Conservation (phyloP, 2,329 filamentous ascomycete species). For the Stagonosporopsis cucurbitacearum region DNA sequence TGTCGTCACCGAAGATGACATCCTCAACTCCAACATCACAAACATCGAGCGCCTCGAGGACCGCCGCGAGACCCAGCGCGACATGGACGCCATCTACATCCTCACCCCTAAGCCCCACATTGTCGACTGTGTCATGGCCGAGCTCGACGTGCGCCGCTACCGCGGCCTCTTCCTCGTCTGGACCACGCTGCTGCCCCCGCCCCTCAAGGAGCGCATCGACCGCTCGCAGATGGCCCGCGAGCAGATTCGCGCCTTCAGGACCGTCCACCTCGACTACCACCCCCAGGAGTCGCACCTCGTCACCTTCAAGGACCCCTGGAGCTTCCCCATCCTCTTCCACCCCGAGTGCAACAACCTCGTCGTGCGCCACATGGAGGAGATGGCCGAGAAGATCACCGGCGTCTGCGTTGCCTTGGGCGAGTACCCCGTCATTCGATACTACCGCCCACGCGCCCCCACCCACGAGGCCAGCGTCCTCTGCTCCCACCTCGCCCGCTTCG, state of each 20-base stretch:
- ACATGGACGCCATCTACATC: constrained; percentile 95
- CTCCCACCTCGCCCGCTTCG: constrained; percentile 85
- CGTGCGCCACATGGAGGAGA: constrained; percentile 77
- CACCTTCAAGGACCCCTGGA: constrained; percentile 93
- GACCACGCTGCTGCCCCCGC: constrained; percentile 77
- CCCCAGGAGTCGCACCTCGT: constrained; percentile 90
- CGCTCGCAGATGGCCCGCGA: constrained; percentile 71
- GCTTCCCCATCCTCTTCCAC: constrained; percentile 91
- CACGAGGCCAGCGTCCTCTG: constrained; percentile 91
- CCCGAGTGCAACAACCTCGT: constrained; percentile 87
- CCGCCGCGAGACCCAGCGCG: constrained; percentile 78
- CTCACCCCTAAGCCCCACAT: constrained; percentile 85
- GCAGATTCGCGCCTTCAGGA: constrained; percentile 79
- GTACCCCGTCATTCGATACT: constrained; percentile 92
- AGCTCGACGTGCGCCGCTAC: constrained; percentile 86
- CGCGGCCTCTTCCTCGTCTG: constrained; percentile 81
- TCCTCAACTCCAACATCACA: constrained; percentile 94
- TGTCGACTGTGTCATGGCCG: constrained; percentile 91
- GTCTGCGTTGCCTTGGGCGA: constrained; percentile 93
- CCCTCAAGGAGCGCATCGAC: constrained; percentile 76
- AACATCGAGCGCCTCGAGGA: constrained; percentile 96
- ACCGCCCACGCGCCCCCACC: constrained; percentile 73
- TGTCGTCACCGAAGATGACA: constrained; percentile 92
- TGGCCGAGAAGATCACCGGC: constrained; percentile 90
- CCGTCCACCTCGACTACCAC: constrained; percentile 86